phyloP scores from a whole-genome alignment of 768 basidiomycete genomes.

The Amanita rimosa region DNA sequence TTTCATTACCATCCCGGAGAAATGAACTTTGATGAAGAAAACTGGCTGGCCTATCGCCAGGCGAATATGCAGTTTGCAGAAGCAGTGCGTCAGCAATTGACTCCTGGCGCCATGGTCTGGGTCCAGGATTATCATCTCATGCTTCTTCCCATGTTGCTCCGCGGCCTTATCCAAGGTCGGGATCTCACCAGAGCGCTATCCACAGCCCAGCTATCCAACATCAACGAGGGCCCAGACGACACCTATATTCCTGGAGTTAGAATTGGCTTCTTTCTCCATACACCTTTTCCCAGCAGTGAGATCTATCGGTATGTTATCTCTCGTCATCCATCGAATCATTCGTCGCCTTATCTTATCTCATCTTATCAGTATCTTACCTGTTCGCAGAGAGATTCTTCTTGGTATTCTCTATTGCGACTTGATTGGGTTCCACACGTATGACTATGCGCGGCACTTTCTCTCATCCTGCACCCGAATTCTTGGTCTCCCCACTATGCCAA shows the following conservation, averaged over 20 bases:
- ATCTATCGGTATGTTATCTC: slow-evolving; percentile 70
- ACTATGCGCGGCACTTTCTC: slow-evolving; percentile 98
- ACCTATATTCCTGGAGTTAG: slow-evolving; percentile 59
- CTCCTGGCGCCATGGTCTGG: slow-evolving; percentile 93
- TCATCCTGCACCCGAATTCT: slow-evolving; percentile 97
- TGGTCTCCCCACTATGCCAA: slow-evolving; percentile 92
- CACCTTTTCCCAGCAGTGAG: slow-evolving; percentile 95
- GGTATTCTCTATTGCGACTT: slow-evolving; percentile 94
- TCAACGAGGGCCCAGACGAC: slow-evolving; percentile 60
- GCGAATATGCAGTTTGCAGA: slow-evolving; percentile 95
- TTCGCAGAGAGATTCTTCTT: slow-evolving; percentile 94
- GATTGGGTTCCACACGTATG: slow-evolving; percentile 99
- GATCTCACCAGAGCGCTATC: slow-evolving; percentile 44
- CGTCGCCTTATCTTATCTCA: slow-evolving; percentile 8
- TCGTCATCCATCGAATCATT: background rate
- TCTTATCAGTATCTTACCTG: slow-evolving; percentile 74
- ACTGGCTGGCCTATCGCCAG: slow-evolving; percentile 96
- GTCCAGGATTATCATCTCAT: slow-evolving; percentile 98
- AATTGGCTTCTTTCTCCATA: slow-evolving; percentile 98
- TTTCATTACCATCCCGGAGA: slow-evolving; percentile 99
- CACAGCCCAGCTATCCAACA: slow-evolving; percentile 49
- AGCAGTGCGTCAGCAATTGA: slow-evolving; percentile 67
- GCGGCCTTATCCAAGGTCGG: slow-evolving; percentile 73
- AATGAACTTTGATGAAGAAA: slow-evolving; percentile 99
- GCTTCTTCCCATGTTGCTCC: slow-evolving; percentile 94